A percentile compares a stretch with the other conserved stretches of the same genome.
Evolutionary conservation across 768 basidiomycete species (phyloP).

Genomic region (Polyporus arcularius): DNA sequence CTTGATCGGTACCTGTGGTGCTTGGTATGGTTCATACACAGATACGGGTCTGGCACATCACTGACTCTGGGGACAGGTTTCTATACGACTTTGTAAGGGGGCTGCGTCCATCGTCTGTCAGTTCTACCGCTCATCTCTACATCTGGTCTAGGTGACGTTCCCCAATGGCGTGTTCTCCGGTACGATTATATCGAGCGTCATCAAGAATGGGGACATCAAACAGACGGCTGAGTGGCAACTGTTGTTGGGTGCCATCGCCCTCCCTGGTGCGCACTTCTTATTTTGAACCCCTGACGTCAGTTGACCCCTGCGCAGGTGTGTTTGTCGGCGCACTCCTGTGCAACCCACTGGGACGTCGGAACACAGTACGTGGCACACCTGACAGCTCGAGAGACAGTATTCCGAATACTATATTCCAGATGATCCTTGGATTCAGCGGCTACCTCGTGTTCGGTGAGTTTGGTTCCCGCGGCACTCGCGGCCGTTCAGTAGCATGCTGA

Average conservation of each 20-base stretch:
- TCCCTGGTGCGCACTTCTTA: constrained; percentile 52
- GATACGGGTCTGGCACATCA: neutral
- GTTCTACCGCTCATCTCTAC: neutral
- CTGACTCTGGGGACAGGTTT: constrained; percentile 44
- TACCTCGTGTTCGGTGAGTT: constrained; percentile 62
- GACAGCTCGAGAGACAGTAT: neutral
- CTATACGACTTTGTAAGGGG: constrained; percentile 62
- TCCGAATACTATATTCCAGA: constrained; percentile 35
- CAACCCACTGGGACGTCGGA: constrained; percentile 56
- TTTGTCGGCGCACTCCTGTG: constrained; percentile 42
- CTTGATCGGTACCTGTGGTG: constrained; percentile 71
- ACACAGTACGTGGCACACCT: constrained; percentile 44
- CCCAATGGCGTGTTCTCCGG: constrained; percentile 73
- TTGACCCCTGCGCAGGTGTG: constrained; percentile 27
- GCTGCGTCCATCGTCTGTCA: neutral
- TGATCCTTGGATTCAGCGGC: constrained; percentile 69
- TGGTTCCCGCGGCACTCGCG: neutral
- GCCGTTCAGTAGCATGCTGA: neutral
- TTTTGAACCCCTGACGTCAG: constrained; percentile 19
- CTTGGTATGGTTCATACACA: constrained; percentile 48
- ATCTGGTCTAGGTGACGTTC: constrained; percentile 56
- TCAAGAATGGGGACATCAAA: constrained; percentile 55
- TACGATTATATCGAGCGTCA: constrained; percentile 67
- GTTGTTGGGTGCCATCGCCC: constrained; percentile 58
- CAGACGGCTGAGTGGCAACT: constrained; percentile 70